phyloP scores from a whole-genome alignment of 2,329 filamentous ascomycete genomes.

The Arthrobotrys conoides region DNA sequence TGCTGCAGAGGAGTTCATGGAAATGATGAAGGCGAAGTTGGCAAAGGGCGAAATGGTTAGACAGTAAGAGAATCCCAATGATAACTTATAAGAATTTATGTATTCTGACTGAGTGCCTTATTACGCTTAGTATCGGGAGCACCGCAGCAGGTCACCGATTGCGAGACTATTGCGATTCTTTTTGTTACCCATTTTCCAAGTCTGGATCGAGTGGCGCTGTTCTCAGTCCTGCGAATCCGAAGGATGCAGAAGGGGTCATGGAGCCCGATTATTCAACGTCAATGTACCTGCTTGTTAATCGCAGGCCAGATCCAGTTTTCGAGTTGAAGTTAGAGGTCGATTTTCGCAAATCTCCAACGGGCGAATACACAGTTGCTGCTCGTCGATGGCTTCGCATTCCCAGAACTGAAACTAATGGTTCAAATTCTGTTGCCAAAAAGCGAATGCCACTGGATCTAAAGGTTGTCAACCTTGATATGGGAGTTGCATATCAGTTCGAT shows the following conservation, averaged over 20 bases:
- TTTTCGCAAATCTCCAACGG: conserved; percentile 59
- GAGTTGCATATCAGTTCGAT: conserved; percentile 63
- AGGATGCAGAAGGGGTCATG: conserved; percentile 25
- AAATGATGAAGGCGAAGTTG: conserved; percentile 57
- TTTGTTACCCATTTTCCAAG: background rate
- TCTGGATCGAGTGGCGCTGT: background rate
- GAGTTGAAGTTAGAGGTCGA: conserved; percentile 62
- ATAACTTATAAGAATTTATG: background rate
- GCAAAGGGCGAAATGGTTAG: conserved; percentile 62
- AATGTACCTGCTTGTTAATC: conserved; percentile 44
- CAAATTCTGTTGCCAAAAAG: conserved; percentile 42
- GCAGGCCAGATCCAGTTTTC: conserved; percentile 43
- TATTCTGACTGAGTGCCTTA: background rate
- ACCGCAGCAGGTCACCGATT: conserved; percentile 45
- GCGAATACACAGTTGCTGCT: conserved; percentile 57
- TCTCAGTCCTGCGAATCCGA: conserved; percentile 33
- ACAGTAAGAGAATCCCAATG: conserved; percentile 56
- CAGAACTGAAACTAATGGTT: conserved; percentile 20
- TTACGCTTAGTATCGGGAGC: conserved; percentile 45
- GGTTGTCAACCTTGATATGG: conserved; percentile 62
- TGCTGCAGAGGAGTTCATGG: conserved; percentile 59
- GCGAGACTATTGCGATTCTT: conserved; percentile 37
- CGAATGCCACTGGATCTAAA: conserved; percentile 62
- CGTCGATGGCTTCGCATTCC: conserved; percentile 61
- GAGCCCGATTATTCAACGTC: conserved; percentile 59